Evolutionary conservation across 257 asterid species (phyloP), one percentile per base, ranked within the genome.

Genomic region (Ilex asprella): DNA sequence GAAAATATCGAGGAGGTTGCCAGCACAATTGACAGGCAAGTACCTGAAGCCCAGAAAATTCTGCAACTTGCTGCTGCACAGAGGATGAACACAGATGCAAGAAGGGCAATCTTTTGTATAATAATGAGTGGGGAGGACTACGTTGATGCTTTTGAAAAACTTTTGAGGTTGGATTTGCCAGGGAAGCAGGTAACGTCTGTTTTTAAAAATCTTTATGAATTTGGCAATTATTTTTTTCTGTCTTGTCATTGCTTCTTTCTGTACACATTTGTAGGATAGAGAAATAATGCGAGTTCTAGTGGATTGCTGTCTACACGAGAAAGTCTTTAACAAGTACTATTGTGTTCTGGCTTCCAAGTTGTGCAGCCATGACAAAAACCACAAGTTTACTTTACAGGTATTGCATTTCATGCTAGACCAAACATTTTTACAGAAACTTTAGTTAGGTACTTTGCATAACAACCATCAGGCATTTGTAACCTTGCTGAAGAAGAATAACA

Each of bases 301-400:
- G 62, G 88, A 87, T 58, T 93, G 99, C 72, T 89, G 99, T 76
- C 81, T 93, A 61, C 96, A 89, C 71, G 99, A 93, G 86, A 82
- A 81, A 78, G 82, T 82, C 58, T 93, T 93, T 68, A 93, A 93
- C 74, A 88, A 89, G 66, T 93, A 93, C 73, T 93, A 89, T 50
- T 82, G 95, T 64, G 74, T 83, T 73, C 96, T 92, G 46, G 97
- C 96, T 53, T 73, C 94, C 73, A 87, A 86, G 81, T 73, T 92
- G 62, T 92, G 99, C 71, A 80, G 85, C 77, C 86, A 84, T 64
- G 94, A 85, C 79, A 89, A 88, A 74, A 89, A 92, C 85, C 93
- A 86, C 83, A 89, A 85, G 81, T 85, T 86, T 68, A 89, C 97
- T 52, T 79, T 92, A 75, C 97, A 89, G 98, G 98, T 92, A 66